phyloP scores from a whole-genome alignment of 371 early-diverging fungal genomes.

The Nematocida parisii region DNA sequence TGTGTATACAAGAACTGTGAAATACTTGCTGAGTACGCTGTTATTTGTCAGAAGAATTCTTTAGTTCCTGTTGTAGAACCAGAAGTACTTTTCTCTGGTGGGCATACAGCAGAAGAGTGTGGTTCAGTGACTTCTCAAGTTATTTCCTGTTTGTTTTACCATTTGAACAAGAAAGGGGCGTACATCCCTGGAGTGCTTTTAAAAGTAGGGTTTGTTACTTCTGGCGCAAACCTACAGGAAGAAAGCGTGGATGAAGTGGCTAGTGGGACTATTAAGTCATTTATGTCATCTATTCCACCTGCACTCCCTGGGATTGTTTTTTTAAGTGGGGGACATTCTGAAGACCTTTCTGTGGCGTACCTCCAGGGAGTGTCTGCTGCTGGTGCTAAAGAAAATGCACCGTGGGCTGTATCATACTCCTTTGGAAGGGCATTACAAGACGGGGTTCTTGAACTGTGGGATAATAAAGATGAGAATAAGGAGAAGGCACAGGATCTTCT shows the following conservation, averaged over 20 bases:
- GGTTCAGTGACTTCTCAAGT: conserved; percentile 71
- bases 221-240: conserved; percentile 70
- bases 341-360: conserved; percentile 72
- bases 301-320: conserved; percentile 74
- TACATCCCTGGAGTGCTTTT: conserved; percentile 73
- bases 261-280: conserved; percentile 71
- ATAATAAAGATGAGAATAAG: conserved; percentile 71
- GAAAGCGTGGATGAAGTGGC: conserved; percentile 71
- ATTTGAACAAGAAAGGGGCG: conserved; percentile 71
- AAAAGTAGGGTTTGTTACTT: conserved; percentile 74
- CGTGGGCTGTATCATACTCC: conserved; percentile 74
- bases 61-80: conserved; percentile 75
- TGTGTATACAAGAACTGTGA: conserved; percentile 73
- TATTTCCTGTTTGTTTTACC: conserved; percentile 71
- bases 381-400: conserved; percentile 60
- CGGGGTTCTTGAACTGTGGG: conserved; percentile 72
- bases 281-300: conserved; percentile 72
- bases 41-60: conserved; percentile 72
- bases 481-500: conserved; percentile 71
- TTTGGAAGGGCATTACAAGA: conserved; percentile 75
- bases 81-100: conserved; percentile 74
- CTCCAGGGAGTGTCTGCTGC: conserved; percentile 71
- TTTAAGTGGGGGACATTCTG: conserved; percentile 74
- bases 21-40: conserved; percentile 73
- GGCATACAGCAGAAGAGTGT: conserved; percentile 71